Base-by-base conservation (phyloP, 768 basidiomycete genomes). In the Boletus rubescentipes region DNA sequence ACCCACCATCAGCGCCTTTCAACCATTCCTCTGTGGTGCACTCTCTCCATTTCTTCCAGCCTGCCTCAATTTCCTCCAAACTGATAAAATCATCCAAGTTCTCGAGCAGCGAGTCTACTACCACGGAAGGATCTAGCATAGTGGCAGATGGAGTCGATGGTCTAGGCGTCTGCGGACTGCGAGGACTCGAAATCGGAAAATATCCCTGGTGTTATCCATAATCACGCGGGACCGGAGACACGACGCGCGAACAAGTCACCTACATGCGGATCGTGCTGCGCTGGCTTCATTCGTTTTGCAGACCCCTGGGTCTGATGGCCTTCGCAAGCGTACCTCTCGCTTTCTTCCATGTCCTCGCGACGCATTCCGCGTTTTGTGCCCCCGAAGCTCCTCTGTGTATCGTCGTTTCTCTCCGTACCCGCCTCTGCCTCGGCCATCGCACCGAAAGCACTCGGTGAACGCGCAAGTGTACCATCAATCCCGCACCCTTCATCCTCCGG, bases 11-110 rank as follows among this genome's bases (percentile, higher is more conserved):
- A 18, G 61, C 52, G 18, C 61, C 68, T 46, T 66, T 63, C 21
- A 72, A 20, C 70, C 68, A 70, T 44, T 70, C 68, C 18, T 70
- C 68, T 35, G 42, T 64, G 9, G 68, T 58, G 34, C 68, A 67
- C 12, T 60, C 61, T 36, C 40, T 62, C 70, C 70, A 70, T 46
- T 55, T 59, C 37, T 60, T 67, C 55, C 68, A 63, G 14, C 58
- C 57, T 7, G 52, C 52, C 30, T 54, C 55, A 16, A 62, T 60
- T n/a, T 66, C 64, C 10, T 60, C 64, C 3, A 58, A 49, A 21
- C n/a, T 60, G n/a, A 69, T 11, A 32, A 60, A 55, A 15, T 61
- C 59, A 5, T 36, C 57, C 8, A 70, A n/a, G 26, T 59, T 50
- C 38, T 58, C 59, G 20, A 69, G 58, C 5, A 69, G 29, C 15